Percentiles rank a stretch among this genome's conserved stretches.
phyloP scores from a whole-genome alignment of 1,139 yeast genomes.

The Kodamaea sp. region DNA sequence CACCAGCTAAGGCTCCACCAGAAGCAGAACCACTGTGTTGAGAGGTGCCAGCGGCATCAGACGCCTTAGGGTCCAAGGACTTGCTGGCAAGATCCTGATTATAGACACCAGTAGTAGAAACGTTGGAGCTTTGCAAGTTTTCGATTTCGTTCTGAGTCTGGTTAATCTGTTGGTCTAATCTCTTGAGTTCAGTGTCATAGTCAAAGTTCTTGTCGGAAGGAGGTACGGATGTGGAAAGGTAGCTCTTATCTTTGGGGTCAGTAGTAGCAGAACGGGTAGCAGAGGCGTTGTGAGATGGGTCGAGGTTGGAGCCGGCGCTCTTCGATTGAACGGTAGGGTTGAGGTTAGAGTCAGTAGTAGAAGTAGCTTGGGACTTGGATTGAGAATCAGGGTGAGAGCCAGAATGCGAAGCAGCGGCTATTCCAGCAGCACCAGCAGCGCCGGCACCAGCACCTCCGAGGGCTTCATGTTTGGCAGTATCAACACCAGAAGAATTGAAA shows the following conservation, averaged over 20 bases:
- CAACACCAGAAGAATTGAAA: slow-evolving; percentile 28
- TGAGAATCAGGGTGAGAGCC: not conserved
- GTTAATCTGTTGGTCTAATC: slow-evolving; percentile 25
- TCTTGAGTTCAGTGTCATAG: slow-evolving; percentile 24
- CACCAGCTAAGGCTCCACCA: slow-evolving; percentile 10
- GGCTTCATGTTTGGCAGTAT: slow-evolving; percentile 15
- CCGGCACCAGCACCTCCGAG: slow-evolving; percentile 9
- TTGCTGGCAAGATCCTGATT: slow-evolving; percentile 14
- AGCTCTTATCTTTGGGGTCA: slow-evolving; percentile 5
- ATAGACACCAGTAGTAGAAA: slow-evolving; percentile 21
- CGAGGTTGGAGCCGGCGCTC: not conserved
- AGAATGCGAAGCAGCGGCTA: slow-evolving; percentile 2
- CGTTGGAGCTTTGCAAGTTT: slow-evolving; percentile 18
- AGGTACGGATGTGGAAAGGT: slow-evolving; percentile 13
- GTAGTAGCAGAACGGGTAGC: not conserved
- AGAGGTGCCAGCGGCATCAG: slow-evolving; percentile 3
- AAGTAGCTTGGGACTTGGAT: not conserved
- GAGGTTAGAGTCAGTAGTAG: slow-evolving; percentile 1
- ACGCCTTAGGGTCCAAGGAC: slow-evolving; percentile 6
- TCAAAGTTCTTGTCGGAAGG: slow-evolving; percentile 21
- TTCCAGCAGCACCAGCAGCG: slow-evolving; percentile 11
- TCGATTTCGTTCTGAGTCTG: slow-evolving; percentile 29
- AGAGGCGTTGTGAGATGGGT: not conserved
- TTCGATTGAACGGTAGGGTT: not conserved
- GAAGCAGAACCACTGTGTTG: slow-evolving; percentile 8